A percentile compares a stretch with the other conserved stretches of the same genome.
These are phyloP conservation scores for Schizosaccharomyces octosporus DNA, from an alignment of 805 yeast species.

Conservation along the genomic window DNA sequence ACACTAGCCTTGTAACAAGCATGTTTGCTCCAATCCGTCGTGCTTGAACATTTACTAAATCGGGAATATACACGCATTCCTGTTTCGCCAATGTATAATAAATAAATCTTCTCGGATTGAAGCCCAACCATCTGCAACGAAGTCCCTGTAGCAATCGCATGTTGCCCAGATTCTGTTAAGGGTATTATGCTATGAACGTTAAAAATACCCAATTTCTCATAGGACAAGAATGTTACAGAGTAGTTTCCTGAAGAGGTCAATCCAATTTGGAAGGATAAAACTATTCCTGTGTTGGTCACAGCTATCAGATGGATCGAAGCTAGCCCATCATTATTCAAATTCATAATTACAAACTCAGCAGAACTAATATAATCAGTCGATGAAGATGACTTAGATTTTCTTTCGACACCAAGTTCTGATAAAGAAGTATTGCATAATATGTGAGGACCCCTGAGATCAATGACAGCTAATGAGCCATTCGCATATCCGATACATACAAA, in stretches of 20 bases:
- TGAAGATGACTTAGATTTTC: not conserved
- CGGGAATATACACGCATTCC: not conserved
- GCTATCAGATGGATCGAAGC: not conserved
- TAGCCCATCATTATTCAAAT: not conserved
- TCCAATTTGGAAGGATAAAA: not conserved
- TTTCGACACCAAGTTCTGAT: not conserved
- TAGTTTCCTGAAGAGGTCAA: not conserved
- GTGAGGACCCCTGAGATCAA: constrained; percentile 44
- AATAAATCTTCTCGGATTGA: not conserved
- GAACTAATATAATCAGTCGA: not conserved
- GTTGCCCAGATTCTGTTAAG: not conserved
- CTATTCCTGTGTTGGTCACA: not conserved
- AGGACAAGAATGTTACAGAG: not conserved
- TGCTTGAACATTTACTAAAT: not conserved
- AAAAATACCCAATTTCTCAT: not conserved
- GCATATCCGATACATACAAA: constrained; percentile 62
- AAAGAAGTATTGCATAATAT: not conserved
- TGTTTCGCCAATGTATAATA: not conserved
- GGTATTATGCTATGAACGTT: not conserved
- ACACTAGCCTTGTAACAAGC: not conserved
- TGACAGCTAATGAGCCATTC: constrained; percentile 46
- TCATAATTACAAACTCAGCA: not conserved
- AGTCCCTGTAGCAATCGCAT: not conserved
- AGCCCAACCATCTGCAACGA: not conserved
- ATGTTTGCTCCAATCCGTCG: not conserved